These are phyloP conservation scores for Diospyros kaki DNA, from an alignment of 148 eudicot species.

Conservation along the genomic window DNA sequence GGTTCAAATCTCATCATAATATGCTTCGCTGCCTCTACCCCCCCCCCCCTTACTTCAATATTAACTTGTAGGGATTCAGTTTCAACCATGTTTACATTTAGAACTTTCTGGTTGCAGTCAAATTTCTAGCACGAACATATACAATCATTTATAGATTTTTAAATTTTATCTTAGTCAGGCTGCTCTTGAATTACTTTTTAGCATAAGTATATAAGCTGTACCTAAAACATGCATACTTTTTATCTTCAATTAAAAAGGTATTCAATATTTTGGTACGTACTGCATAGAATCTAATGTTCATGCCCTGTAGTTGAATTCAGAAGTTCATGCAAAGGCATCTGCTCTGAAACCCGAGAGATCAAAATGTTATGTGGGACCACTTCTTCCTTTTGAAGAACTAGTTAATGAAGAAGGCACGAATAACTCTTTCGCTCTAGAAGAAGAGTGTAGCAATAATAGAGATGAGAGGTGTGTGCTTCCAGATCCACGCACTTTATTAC, in stretches of 20 bases:
- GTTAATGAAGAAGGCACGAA: constrained; percentile 31
- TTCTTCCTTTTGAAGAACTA: constrained; percentile 86
- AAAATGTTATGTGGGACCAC: constrained; percentile 52
- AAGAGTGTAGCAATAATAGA: constrained; percentile 18
- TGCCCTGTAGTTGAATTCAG: constrained; percentile 36
- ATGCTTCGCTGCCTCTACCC: too few relatives aligned
- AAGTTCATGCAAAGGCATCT: constrained; percentile 36
- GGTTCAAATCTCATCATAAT: too few relatives aligned
- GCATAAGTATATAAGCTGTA: background rate
- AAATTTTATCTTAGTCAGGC: too few relatives aligned
- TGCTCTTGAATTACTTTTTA: too few relatives aligned
- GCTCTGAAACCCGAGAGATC: constrained; percentile 33
- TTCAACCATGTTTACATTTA: too few relatives aligned
- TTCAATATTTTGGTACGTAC: background rate
- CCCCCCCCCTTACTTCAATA: too few relatives aligned
- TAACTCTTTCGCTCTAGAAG: constrained; percentile 30
- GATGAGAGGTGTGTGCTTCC: constrained; percentile 55
- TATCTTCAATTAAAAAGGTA: background rate
- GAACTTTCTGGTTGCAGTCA: too few relatives aligned
- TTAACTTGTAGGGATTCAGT: too few relatives aligned
- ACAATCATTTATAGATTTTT: too few relatives aligned
- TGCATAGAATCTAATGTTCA: background rate
- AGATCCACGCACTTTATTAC: constrained; percentile 61
- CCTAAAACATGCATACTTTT: background rate
- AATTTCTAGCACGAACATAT: too few relatives aligned